Base-by-base conservation (phyloP, 2,329 filamentous ascomycete genomes). In the Stromatinia cepivora region DNA sequence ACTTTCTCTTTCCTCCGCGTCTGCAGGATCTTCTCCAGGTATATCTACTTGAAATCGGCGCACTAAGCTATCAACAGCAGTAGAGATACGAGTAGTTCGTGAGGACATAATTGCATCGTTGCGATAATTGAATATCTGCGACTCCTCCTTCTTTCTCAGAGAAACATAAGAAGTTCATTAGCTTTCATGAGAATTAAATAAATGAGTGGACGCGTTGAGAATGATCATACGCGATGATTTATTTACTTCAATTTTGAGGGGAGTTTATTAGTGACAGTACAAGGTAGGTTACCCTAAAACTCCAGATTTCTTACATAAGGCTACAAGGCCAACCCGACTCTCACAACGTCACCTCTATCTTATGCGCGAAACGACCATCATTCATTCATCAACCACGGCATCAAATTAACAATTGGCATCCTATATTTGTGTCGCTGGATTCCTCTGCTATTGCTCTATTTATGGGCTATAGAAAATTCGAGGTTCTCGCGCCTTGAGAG, bases 51-150 rank as follows among this genome's bases (percentile, higher is more conserved):
- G 84, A 70, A 94, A 83, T 77, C 91, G 90, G 75, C 89, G 84
- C 78, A 96, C 88, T 78, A 97, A 85, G 80, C 90, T 90, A 79
- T 92, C 88, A 78, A 96, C 88, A 79, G 92, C 92, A 79, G 88
- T 89, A 78, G 90, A 88, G 81, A 96, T 87, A 82, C 92, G 91
- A 80, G 88, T 83, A 73, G 80, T 73, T 70, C 75, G 72, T 64
- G 76, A 75, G 71, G 77, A 77, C 77, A 78, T 78, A 56, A 65
- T 77, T 69, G 75, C 76, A 78, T 78, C 66, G 70, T 75, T 73
- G 72, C 73, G 69, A 71, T n/a, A 69, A 57, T 66, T 65, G 17
- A 39, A 57, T 57, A 34, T 62, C 59, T 53, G 46, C 39, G 58
- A 52, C 20, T 28, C 34, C 25, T 28, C 39, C 34, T 64, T 64